A percentile compares a stretch with the other conserved stretches of the same genome.
phyloP scores from a whole-genome alignment of 2,329 filamentous ascomycete genomes.

The Colletotrichum kahawae region DNA sequence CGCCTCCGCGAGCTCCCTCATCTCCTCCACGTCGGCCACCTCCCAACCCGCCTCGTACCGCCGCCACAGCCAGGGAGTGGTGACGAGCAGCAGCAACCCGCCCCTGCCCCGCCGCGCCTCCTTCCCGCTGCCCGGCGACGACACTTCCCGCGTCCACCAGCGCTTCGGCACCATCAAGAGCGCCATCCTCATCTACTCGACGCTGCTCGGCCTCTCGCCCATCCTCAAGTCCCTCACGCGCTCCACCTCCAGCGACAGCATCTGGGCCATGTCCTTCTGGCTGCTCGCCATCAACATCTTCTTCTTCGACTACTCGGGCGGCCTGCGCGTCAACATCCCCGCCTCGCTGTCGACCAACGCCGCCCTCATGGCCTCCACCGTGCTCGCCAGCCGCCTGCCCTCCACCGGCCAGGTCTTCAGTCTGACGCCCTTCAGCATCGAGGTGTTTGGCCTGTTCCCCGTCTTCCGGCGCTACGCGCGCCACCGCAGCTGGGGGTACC shows the following conservation, averaged over 20 bases:
- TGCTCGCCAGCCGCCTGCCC: slow-evolving; percentile 86
- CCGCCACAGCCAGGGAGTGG: slow-evolving; percentile 20
- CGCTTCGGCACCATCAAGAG: slow-evolving; percentile 86
- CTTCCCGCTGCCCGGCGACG: slow-evolving; percentile 29
- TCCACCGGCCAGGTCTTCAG: slow-evolving; percentile 95
- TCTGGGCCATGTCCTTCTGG: slow-evolving; percentile 97
- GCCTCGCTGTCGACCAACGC: slow-evolving; percentile 90
- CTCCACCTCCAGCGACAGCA: slow-evolving; percentile 91
- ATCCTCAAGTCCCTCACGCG: slow-evolving; percentile 96
- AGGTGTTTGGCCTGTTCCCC: slow-evolving; percentile 97
- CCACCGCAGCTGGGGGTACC: slow-evolving; percentile 81
- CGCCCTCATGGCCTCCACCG: slow-evolving; percentile 93
- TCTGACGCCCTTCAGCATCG: slow-evolving; percentile 92
- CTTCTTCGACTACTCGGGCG: slow-evolving; percentile 85
- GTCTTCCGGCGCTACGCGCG: slow-evolving; percentile 91
- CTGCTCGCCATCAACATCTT: slow-evolving; percentile 95
- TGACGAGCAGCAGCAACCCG: background rate
- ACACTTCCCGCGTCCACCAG: slow-evolving; percentile 48
- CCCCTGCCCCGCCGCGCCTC: background rate
- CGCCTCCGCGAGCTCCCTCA: slow-evolving; percentile 60
- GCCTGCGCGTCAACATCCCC: slow-evolving; percentile 61
- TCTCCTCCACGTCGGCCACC: slow-evolving; percentile 45
- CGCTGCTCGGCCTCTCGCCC: slow-evolving; percentile 87
- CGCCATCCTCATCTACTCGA: slow-evolving; percentile 89
- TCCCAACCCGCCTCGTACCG: slow-evolving; percentile 22